Evolutionary conservation across 1,284 basidiomycete genomes (phyloP), one percentile per base, ranked within the genome.

Genomic region (Apiotrichum sp.): DNA sequence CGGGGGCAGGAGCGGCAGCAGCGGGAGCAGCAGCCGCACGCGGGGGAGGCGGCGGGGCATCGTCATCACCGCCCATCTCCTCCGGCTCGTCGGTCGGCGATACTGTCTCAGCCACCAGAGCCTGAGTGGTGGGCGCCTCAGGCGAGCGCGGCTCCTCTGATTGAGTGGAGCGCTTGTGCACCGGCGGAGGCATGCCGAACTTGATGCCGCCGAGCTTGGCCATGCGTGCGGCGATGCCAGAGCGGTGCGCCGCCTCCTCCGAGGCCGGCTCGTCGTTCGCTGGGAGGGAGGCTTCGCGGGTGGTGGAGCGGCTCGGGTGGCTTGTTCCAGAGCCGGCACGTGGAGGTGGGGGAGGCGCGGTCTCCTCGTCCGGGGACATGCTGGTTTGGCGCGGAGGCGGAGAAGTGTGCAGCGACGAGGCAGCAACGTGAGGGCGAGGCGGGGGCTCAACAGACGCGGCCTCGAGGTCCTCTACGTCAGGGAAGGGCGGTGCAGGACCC

Each of bases 201-300:
- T 87, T 83, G 44, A 89, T 84, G 39, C 89, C 92, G 34, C 89
- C 92, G 10, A 92, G 81, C 64, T 86, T 85, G 55, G 88, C 91
- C 89, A 93, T 92, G 55, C 89, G 82, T 34, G 87, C 89, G 34
- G 89, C 91, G 66, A 92, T 86, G 14, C 85, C 86, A 8, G 86
- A 86, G 44, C 87, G 83, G 50, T 87, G 83, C 65, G 86, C 84
- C 51, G 86, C 80, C 70, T 90, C 90, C 62, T 89, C 51, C 14
- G 57, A 41, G 6, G 40, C 40, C 47, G 29, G 29, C 34, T 11
- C 29, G n/a, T 32, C 38, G 45, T 43, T 5, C 8, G 36, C 13
- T 8, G 36, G 36, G 13, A 38, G 36, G 22, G 22, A 22, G 22
- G 22, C 22, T 13, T 38, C 36, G 13, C 36, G 36, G 13, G 36